Evolutionary conservation across 1,284 basidiomycete genomes (phyloP), one percentile per base, ranked within the genome.

Genomic region (Microbotryum violaceum): DNA sequence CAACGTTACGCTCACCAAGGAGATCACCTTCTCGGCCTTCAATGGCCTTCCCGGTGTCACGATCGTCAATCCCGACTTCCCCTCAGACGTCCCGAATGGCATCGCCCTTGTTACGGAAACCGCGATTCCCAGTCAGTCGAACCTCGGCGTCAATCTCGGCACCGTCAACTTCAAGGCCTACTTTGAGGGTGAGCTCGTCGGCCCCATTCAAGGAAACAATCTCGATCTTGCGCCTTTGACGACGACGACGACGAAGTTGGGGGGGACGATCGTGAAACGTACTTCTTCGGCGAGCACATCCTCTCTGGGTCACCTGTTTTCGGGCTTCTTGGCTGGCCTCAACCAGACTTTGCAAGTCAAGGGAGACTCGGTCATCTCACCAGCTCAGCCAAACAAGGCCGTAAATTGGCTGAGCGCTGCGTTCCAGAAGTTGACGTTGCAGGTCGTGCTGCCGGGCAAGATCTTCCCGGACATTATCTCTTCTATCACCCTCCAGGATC

Each of bases 71-170:
- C 88, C 89, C 77, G 60, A 72, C 33, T 62, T 71, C 55, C 70
- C 70, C 4, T 46, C 49, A 27, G 70, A 76, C 33, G 59, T 49
- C 18, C 61, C 58, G 49, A 85, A 86, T 63, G 83, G 86, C 47
- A 86, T 89, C 64, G 82, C 82, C 58, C 84, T 89, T 61, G 82
- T 82, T 63, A 85, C 85, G 4, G 83, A 83, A 70, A 79, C 85
- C 0, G 60, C 75, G 9, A 88, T 89, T 65, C 85, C 85, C 1
- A 88, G 85, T 21, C 79, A 81, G 31, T 66, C 75, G 81, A 83
- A 88, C 68, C 75, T 89, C 37, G 86, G 87, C 31, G 86, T 89
- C 60, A 80, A 87, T 70, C 78, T 89, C 47, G 87, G 86, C 45
- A 83, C 81, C 4, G 84, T 85, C 50, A 80, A 79, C 20, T 88